These are phyloP conservation scores for Saccharum officinarum DNA, from an alignment of 176 grass and related monocot species.

Conservation along the genomic window DNA sequence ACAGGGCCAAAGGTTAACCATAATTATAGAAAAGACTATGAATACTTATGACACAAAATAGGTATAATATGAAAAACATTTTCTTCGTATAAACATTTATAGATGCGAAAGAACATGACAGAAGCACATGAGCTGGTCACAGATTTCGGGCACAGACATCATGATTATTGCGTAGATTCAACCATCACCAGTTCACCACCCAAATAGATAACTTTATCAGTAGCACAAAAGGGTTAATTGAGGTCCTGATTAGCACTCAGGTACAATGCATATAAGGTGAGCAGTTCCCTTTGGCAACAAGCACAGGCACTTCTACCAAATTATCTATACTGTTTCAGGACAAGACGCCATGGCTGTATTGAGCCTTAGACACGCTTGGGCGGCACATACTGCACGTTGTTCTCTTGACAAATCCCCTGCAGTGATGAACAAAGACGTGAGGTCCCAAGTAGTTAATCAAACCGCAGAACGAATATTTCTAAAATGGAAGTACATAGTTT, in stretches of 20 bases:
- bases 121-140: background rate
- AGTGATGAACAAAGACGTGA: slow-evolving; percentile 13
- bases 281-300: background rate
- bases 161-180: background rate
- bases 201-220: background rate
- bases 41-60: background rate
- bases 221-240: background rate
- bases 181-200: background rate
- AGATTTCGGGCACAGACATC: background rate
- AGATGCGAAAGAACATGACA: background rate
- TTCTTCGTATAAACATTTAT: background rate
- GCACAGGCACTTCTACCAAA: background rate
- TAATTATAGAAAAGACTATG: background rate
- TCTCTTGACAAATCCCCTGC: slow-evolving; percentile 78
- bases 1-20: background rate
- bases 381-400: slow-evolving; percentile 80
- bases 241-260: background rate
- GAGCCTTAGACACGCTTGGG: slow-evolving; percentile 58
- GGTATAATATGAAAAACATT: background rate
- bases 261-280: background rate
- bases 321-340: background rate
- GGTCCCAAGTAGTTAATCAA: background rate
- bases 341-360: background rate
- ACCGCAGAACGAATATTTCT: background rate
- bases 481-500: background rate